Evolutionary conservation across 148 eudicot species (phyloP).

Genomic region (Chenopodium formosanum): DNA sequence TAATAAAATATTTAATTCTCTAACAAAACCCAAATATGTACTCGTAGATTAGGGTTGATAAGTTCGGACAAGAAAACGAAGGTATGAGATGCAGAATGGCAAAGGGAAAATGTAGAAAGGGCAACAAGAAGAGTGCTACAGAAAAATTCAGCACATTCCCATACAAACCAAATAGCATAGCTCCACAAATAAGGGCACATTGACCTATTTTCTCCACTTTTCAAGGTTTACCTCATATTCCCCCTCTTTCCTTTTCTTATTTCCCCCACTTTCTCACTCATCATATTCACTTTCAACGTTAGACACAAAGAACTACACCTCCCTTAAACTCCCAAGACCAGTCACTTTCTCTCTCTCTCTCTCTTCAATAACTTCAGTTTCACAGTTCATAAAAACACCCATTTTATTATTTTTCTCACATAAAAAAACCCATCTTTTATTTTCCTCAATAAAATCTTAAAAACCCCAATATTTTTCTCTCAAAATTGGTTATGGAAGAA

Average conservation of each 20-base stretch:
- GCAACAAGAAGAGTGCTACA: slow-evolving; percentile 6
- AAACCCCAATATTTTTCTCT: slow-evolving; percentile 10
- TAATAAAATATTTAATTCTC: too few relatives aligned
- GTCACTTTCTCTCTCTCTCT: slow-evolving; percentile 35
- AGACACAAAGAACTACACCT: slow-evolving; percentile 33
- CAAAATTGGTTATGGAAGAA: slow-evolving; percentile 59
- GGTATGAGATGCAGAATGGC: neutral
- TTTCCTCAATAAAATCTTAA: slow-evolving; percentile 6
- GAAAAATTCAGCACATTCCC: neutral
- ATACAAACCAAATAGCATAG: neutral
- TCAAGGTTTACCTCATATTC: slow-evolving; percentile 27
- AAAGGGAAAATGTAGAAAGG: neutral
- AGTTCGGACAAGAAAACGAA: too few relatives aligned
- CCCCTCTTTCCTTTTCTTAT: slow-evolving; percentile 17
- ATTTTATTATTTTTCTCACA: neutral
- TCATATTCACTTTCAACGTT: too few relatives aligned
- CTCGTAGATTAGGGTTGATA: too few relatives aligned
- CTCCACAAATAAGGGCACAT: neutral
- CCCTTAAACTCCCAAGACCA: slow-evolving; percentile 18
- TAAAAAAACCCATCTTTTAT: slow-evolving; percentile 3
- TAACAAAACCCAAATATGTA: too few relatives aligned
- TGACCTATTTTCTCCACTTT: slow-evolving; percentile 24
- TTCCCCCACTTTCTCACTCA: slow-evolving; percentile 10
- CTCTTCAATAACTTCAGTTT: slow-evolving; percentile 13
- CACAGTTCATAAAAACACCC: neutral